Conservation (phyloP, 305 asterid species). For the Solanum hybrid region DNA sequence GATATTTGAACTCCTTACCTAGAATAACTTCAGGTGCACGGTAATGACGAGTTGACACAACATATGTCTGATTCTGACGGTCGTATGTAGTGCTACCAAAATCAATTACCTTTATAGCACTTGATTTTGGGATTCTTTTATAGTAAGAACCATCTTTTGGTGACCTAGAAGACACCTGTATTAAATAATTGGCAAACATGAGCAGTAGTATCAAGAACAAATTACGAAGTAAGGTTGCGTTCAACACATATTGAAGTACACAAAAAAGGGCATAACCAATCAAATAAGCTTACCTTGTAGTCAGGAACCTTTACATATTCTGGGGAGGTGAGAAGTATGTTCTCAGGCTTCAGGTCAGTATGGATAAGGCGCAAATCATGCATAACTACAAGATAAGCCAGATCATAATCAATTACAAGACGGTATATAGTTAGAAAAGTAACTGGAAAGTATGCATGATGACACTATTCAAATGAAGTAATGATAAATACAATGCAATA, state of each 20-base stretch:
- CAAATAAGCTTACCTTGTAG: slow-evolving; percentile 46
- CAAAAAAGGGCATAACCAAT: background rate
- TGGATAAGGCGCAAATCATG: slow-evolving; percentile 84
- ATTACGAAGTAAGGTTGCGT: too few relatives aligned
- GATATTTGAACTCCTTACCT: slow-evolving; percentile 24
- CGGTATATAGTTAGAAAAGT: too few relatives aligned
- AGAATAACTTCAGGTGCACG: slow-evolving; percentile 90
- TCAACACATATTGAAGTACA: background rate
- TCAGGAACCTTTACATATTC: slow-evolving; percentile 76
- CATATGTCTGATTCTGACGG: slow-evolving; percentile 50
- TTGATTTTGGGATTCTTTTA: slow-evolving; percentile 73
- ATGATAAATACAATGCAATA: background rate
- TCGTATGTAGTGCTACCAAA: slow-evolving; percentile 85
- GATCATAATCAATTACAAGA: background rate
- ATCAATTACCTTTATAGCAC: slow-evolving; percentile 86
- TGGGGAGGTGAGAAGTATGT: slow-evolving; percentile 75
- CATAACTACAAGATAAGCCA: slow-evolving; percentile 51
- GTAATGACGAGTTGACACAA: slow-evolving; percentile 79
- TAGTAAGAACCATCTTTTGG: slow-evolving; percentile 53
- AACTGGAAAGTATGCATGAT: background rate
- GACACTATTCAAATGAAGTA: background rate
- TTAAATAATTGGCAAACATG: background rate
- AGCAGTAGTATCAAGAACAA: background rate
- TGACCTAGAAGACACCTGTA: slow-evolving; percentile 61
- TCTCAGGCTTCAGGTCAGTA: slow-evolving; percentile 92